phyloP scores from a whole-genome alignment of 345 rosid genomes.

The Citrus sp. region DNA sequence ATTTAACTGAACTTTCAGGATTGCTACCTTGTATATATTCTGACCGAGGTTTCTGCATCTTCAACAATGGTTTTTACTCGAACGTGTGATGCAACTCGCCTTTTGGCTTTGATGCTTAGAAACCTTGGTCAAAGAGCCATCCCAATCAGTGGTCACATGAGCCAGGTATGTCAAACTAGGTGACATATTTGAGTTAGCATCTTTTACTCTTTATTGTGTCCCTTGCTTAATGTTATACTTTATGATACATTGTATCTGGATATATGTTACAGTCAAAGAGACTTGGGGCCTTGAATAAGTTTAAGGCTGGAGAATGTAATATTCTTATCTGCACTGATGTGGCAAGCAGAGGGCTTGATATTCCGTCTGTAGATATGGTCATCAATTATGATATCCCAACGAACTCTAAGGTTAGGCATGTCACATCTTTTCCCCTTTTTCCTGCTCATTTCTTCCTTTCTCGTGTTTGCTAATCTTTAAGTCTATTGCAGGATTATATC shows the following conservation, averaged over 20 bases:
- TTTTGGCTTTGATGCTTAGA: conserved; percentile 73
- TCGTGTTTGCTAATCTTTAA: background rate
- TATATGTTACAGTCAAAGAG: conserved; percentile 65
- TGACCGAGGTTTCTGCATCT: conserved; percentile 64
- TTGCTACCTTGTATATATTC: conserved; percentile 82
- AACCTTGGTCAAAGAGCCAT: conserved; percentile 89
- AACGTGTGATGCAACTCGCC: conserved; percentile 81
- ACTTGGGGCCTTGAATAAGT: conserved; percentile 90
- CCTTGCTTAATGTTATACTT: background rate
- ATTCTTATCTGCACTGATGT: conserved; percentile 93
- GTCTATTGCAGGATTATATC: conserved; percentile 66
- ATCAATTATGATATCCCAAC: conserved; percentile 93
- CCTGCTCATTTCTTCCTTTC: too few species aligned
- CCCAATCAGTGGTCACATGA: conserved; percentile 97
- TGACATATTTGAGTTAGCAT: background rate
- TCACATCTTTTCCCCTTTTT: background rate
- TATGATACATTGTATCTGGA: conserved; percentile 1
- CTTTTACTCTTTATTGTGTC: background rate
- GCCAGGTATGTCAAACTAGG: conserved; percentile 47
- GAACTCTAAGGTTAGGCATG: conserved; percentile 54
- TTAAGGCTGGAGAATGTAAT: conserved; percentile 92
- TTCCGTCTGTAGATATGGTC: conserved; percentile 94
- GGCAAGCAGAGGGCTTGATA: conserved; percentile 98
- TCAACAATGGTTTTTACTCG: conserved; percentile 95
- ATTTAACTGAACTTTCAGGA: conserved; percentile 50